Percentiles rank a stretch among this genome's conserved stretches.
phyloP scores from a whole-genome alignment of 2,329 filamentous ascomycete genomes.

The Cladosporium sp. region DNA sequence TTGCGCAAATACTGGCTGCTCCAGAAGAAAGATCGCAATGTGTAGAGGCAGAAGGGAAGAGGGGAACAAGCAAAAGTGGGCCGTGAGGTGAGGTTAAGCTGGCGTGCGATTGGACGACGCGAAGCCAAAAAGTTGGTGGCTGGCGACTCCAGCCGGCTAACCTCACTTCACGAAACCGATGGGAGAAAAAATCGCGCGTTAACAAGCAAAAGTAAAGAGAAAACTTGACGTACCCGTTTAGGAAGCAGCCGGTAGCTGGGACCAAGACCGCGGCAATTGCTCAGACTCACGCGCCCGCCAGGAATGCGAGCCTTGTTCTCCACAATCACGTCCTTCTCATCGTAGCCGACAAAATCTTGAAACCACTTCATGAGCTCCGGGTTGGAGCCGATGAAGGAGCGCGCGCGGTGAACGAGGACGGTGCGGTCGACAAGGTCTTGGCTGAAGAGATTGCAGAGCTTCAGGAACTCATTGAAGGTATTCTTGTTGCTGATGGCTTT shows the following conservation, averaged over 20 bases:
- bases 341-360: slow-evolving; percentile 73
- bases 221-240: slow-evolving; percentile 53
- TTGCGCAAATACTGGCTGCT: too few relatives aligned
- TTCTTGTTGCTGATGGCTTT: slow-evolving; percentile 92
- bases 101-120: background rate
- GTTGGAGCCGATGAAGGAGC: slow-evolving; percentile 80
- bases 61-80: too few relatives aligned
- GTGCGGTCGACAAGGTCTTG: slow-evolving; percentile 86
- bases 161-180: background rate
- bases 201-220: background rate
- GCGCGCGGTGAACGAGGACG: slow-evolving; percentile 73
- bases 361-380: slow-evolving; percentile 85
- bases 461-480: slow-evolving; percentile 90
- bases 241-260: slow-evolving; percentile 92
- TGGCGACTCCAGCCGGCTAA: background rate
- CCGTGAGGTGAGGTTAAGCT: background rate
- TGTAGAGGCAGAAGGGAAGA: too few relatives aligned
- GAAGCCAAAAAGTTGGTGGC: background rate
- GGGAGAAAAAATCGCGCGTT: background rate
- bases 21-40: too few relatives aligned
- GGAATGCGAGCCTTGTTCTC: slow-evolving; percentile 72
- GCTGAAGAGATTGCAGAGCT: slow-evolving; percentile 91
- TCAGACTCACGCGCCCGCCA: slow-evolving; percentile 77
- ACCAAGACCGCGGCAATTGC: slow-evolving; percentile 90
- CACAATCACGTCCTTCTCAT: slow-evolving; percentile 69